Evolutionary conservation across 345 rosid species (phyloP), one percentile per base, ranked within the genome.

Genomic region (Melaleuca quinquenervia): DNA sequence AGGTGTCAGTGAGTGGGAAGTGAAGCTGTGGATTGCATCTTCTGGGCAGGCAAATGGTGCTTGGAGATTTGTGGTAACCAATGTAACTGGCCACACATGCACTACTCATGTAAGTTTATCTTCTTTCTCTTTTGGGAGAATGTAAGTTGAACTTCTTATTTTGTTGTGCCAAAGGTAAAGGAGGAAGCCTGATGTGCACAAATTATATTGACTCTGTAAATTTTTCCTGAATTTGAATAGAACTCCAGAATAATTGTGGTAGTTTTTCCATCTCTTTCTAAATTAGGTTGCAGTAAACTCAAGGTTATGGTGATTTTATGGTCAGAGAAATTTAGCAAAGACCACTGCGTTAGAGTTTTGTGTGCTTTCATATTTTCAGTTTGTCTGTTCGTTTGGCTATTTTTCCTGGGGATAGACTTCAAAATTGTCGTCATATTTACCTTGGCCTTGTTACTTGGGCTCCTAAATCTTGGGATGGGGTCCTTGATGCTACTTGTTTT

Each of bases 1-100:
- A 89, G 95, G 99, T 89, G 99, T 96, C 84, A 94, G 95, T 54
- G 98, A 96, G 92, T 96, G 99, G 99, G 99, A 98, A 92, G 96
- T 96, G 91, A 94, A 96, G 93, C 92, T 98, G 86, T 95, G 99
- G 99, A 94, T 98, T 88, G 89, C 90, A 58, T 92, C 97, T 87
- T 90, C 93, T 82, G 99, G 99, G 84, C 91, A 89, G 87, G 97
- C 97, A 83, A 95, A 94, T 89, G 99, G 99, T 64, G 98, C 99
- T 85, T 98, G 99, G 99, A 95, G 99, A 92, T 90, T 98, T 80
- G 92, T 93, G 10, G 96, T 95, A 82, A 92, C 98, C 58, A 98
- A 98, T 85, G 94, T 96, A 88, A 94, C 98, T 82, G 99, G 99
- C 82, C 99, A 97, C 88, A 98, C 99, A 62, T 96, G 97, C 91